Conservation (phyloP, 176 grass and related monocot species). For the Oryza australiensis region DNA sequence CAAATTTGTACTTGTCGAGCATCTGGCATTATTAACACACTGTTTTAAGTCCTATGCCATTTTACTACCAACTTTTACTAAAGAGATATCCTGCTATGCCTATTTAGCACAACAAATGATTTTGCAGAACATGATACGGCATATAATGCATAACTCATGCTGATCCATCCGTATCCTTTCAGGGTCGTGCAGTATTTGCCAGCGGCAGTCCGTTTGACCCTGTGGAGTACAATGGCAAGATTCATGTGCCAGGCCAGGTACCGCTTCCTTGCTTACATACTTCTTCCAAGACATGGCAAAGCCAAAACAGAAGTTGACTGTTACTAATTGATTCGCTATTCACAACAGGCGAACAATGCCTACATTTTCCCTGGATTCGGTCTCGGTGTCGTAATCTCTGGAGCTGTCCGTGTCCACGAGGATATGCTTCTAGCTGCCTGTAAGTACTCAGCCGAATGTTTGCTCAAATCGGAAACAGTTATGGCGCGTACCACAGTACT, state of each 20-base stretch:
- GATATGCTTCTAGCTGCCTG: slow-evolving; percentile 98
- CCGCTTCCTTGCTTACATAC: slow-evolving; percentile 16
- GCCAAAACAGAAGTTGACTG: neutral
- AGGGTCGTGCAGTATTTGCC: slow-evolving; percentile 94
- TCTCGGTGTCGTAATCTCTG: slow-evolving; percentile 84
- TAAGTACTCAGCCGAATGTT: slow-evolving; percentile 43
- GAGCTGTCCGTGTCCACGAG: slow-evolving; percentile 84
- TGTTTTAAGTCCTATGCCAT: neutral
- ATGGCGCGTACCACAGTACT: neutral
- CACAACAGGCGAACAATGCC: slow-evolving; percentile 86
- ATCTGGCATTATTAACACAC: neutral
- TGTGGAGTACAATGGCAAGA: slow-evolving; percentile 74
- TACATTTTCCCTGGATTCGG: slow-evolving; percentile 98
- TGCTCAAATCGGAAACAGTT: neutral
- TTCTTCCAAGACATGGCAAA: neutral
- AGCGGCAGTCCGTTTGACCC: slow-evolving; percentile 97
- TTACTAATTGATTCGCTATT: slow-evolving; percentile 29
- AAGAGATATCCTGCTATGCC: neutral
- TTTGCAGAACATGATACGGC: neutral
- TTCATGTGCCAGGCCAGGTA: slow-evolving; percentile 88
- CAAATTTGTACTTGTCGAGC: neutral
- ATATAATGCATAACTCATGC: neutral
- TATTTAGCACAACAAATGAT: slow-evolving; percentile 2
- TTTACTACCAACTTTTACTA: neutral
- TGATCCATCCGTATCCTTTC: slow-evolving; percentile 29